A percentile compares a stretch with the other conserved stretches of the same genome.
Evolutionary conservation across 345 rosid genomes (phyloP).

Genomic region (Citrus unshiu): DNA sequence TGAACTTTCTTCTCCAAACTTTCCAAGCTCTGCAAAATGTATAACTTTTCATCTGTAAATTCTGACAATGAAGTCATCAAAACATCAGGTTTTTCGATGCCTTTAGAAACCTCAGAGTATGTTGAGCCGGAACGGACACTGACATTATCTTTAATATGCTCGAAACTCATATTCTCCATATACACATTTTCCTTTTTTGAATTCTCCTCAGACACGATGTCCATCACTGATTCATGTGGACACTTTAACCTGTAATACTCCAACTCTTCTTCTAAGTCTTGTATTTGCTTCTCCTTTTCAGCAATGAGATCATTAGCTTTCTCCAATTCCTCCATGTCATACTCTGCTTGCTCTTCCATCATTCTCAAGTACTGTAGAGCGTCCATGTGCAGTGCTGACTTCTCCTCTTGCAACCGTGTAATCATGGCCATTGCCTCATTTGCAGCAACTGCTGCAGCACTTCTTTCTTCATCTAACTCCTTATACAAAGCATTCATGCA

Average conservation of each 20-base stretch:
- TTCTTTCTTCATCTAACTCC: conserved; percentile 80
- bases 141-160: conserved; percentile 13
- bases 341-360: conserved; percentile 93
- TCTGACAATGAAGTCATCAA: conserved; percentile 21
- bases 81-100: conserved; percentile 17
- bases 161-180: conserved; percentile 6
- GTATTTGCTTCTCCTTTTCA: conserved; percentile 65
- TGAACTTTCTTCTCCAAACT: conserved; percentile 42
- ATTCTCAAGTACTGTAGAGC: conserved; percentile 77
- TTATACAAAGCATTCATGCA: conserved; percentile 38
- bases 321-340: conserved; percentile 62
- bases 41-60: conserved; percentile 34
- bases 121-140: conserved; percentile 1
- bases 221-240: conserved; percentile 33
- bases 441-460: conserved; percentile 57
- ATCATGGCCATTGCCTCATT: conserved; percentile 90
- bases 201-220: conserved; percentile 18
- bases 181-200: conserved; percentile 18
- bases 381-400: conserved; percentile 78
- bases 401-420: conserved; percentile 79
- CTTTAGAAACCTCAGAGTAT: conserved; percentile 15
- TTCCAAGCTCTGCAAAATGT: conserved; percentile 28
- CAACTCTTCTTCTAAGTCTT: conserved; percentile 69
- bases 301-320: conserved; percentile 62
- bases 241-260: conserved; percentile 45